Conservation (phyloP, 2,329 filamentous ascomycete genomes). For the Juglanconis juglandina region DNA sequence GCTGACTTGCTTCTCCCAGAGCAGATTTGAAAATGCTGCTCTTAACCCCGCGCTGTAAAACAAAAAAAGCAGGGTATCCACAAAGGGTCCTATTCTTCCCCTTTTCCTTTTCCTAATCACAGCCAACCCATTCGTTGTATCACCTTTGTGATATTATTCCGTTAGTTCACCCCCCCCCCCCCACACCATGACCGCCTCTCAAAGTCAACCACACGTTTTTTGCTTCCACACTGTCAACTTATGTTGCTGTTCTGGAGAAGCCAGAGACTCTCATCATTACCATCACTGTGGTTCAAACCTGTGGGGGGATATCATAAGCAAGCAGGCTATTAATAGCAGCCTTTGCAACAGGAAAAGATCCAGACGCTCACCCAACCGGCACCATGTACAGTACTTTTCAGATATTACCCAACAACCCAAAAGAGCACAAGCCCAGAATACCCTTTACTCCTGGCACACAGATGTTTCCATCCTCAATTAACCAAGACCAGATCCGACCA, state of each 20-base stretch:
- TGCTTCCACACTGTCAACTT: not conserved
- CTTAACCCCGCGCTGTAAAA: too few relatives aligned
- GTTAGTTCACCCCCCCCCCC: too few relatives aligned
- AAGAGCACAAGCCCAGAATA: not conserved
- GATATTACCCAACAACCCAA: not conserved
- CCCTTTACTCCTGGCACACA: not conserved
- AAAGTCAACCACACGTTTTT: not conserved
- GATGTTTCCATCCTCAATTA: not conserved
- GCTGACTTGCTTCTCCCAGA: too few relatives aligned
- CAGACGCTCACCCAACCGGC: not conserved
- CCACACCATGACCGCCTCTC: too few relatives aligned
- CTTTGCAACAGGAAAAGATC: not conserved
- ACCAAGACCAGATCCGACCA: not conserved
- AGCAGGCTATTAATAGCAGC: not conserved
- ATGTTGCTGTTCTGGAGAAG: not conserved
- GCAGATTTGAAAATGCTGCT: too few relatives aligned
- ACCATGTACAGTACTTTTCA: not conserved
- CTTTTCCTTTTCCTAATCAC: too few relatives aligned
- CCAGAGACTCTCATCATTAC: not conserved
- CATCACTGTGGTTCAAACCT: not conserved
- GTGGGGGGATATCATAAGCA: not conserved
- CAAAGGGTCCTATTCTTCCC: too few relatives aligned
- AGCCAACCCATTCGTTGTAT: too few relatives aligned
- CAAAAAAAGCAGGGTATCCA: too few relatives aligned
- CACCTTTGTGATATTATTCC: too few relatives aligned